Base-by-base conservation (phyloP, 192 early-diverging fungal species). In the Phycomyces blakesleeanus region DNA sequence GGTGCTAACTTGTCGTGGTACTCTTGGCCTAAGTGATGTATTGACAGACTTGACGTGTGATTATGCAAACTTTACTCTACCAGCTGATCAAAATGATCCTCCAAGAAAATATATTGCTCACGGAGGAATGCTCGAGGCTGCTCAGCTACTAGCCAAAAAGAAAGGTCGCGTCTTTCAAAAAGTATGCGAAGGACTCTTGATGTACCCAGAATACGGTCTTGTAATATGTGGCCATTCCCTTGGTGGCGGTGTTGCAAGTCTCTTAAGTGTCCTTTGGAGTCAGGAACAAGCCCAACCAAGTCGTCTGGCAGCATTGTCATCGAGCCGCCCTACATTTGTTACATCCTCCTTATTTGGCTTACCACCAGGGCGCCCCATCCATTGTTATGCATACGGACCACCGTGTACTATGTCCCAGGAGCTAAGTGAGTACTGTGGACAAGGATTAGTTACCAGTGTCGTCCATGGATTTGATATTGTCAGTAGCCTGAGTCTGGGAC, bases 151-250 rank as follows among this genome's bases (percentile, higher is more conserved):
- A 8, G 79, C 93, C 0, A 73, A 80, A 22, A 75, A 81, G 22
- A 81, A 83, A 4, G 84, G 88, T 0, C 81, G 84, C 60, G 83
- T 95, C 10, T 89, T 83, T 72, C 81, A 83, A 47, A 83, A 85
- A 24, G 85, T 95, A 21, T 69, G 76, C 11, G 78, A 86, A 27
- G 90, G 89, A 1, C 70, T 97, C 49, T 75, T 84, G 18, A 65
- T 81, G 29, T 86, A 90, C 55, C 89, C 89, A 10, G 84, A 86
- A 38, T 97, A 97, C 69, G 84, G 86, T 1, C 69, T 97, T 58
- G 83, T 95, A 1, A 66, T 97, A 12, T 92, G 89, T 5, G 94
- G 94, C 10, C 94, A 97, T 75, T 91, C 88, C 24, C 68, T 97
- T 21, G 94, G 94, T 51, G 93, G 87, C 29, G 93, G 92, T 1